phyloP scores from a whole-genome alignment of 768 basidiomycete genomes.

The Lactarius pseudohatsudake region DNA sequence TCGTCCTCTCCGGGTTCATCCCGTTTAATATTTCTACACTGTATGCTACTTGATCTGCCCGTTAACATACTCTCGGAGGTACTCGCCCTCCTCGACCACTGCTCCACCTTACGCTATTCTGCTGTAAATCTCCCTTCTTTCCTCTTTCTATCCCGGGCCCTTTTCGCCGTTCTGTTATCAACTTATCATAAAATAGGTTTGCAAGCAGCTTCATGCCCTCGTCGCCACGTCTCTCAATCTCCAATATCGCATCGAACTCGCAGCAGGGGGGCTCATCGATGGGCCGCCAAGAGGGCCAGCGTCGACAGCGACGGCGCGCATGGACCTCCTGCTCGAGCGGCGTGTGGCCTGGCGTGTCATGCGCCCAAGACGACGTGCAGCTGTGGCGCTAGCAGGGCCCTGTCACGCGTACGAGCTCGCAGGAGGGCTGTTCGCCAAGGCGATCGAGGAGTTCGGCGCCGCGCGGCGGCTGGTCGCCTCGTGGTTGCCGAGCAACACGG shows the following conservation, averaged over 20 bases:
- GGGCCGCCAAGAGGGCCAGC: conserved; percentile 19
- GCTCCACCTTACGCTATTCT: conserved; percentile 8
- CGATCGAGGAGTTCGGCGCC: conserved; percentile 23
- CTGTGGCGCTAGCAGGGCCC: conserved; percentile 37
- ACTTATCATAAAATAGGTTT: conserved; percentile 31
- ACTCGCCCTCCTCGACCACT: conserved; percentile 7
- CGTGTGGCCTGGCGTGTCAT: conserved; percentile 29
- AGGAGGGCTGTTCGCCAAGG: conserved; percentile 50
- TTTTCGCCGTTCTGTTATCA: too few relatives aligned
- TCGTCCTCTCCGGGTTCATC: too few relatives aligned
- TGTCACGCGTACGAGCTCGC: conserved; percentile 62
- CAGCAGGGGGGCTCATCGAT: conserved; percentile 35
- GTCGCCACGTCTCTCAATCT: conserved; percentile 28
- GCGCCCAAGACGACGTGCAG: conserved; percentile 33
- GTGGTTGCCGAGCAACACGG: conserved; percentile 31
- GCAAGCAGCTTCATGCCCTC: conserved; percentile 28
- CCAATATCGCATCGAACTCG: conserved; percentile 35
- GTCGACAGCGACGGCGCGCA: background rate
- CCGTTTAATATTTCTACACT: too few relatives aligned
- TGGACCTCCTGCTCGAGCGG: conserved; percentile 35
- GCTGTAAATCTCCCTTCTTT: conserved; percentile 5
- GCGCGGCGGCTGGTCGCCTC: conserved; percentile 31
- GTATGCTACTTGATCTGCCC: conserved; percentile 18
- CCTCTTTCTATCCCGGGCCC: too few relatives aligned
- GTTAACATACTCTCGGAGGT: conserved; percentile 19